Evolutionary conservation across 2,329 filamentous ascomycete genomes (phyloP).

Genomic region (Aspergillus aculeatus): DNA sequence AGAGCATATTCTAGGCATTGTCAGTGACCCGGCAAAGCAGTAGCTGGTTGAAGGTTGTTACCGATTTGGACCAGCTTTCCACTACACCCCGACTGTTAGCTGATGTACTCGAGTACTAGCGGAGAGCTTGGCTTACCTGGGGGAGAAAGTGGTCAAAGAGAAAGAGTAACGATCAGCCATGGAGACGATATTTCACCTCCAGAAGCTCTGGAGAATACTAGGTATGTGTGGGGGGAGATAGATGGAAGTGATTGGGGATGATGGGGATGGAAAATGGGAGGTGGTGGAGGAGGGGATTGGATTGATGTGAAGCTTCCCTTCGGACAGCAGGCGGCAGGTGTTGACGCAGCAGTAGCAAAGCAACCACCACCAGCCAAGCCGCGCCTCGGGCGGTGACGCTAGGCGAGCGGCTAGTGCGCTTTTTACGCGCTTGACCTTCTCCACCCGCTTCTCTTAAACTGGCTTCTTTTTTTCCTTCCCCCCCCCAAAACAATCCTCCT

Average conservation of each 20-base stretch:
- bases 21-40: constrained; percentile 16
- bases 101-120: constrained; percentile 1
- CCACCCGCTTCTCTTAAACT: constrained; percentile 8
- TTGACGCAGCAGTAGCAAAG: constrained; percentile 28
- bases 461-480: constrained; percentile 18
- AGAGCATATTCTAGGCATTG: constrained; percentile 81
- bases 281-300: constrained; percentile 18
- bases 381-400: constrained; percentile 22
- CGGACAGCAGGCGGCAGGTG: constrained; percentile 31
- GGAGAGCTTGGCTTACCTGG: constrained; percentile 63
- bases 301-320: constrained; percentile 31
- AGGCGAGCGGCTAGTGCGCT: constrained; percentile 24
- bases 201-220: constrained; percentile 15
- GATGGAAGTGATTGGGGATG: constrained; percentile 9
- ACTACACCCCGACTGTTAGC: constrained; percentile 58
- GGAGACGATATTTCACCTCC: constrained; percentile 30
- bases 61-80: constrained; percentile 99
- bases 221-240: constrained; percentile 1
- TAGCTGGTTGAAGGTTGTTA: constrained; percentile 37
- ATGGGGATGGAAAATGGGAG: constrained; percentile 14
- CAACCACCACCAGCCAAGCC: constrained; percentile 17
- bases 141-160: constrained; percentile 98
- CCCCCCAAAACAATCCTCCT: neutral
- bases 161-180: constrained; percentile 99
- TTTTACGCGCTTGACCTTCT: constrained; percentile 12